Base-by-base conservation (phyloP, 352 stramenopile genomes). In the Elongisporangium undulatum region DNA sequence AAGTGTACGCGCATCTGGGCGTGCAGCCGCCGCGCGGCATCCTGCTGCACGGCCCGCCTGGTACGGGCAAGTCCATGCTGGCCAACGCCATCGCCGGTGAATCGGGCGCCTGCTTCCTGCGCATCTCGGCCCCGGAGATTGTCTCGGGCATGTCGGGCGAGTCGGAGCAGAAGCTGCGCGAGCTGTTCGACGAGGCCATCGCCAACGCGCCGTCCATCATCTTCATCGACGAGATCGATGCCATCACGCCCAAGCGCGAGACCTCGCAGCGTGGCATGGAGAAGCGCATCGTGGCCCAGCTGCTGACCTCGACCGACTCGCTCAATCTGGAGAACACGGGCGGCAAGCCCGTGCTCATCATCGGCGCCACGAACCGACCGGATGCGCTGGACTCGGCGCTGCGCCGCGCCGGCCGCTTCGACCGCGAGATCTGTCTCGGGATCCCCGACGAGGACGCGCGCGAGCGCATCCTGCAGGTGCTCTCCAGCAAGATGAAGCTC, bases 211-310 rank as follows among this genome's bases (percentile, higher is more conserved):
- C 90, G 61, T 94, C 97, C 8, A 98, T 99, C 69, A 92, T 99
- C 59, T 99, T 99, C 69, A 98, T 99, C 64, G 96, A 99, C 63
- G 95, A 98, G 69, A 96, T 99, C 70, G 95, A 99, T 66, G 97
- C 95, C 8, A 98, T 99, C 79, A 97, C 94, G 21, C 94, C 94
- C 17, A 97, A 98, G 71, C 75, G 95, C 60, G 96, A 97, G 68
- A 97, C 80, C 5, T 93, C 90, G 29, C 88, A 90, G 45, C 90
- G 94, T 48, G 93, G 97, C 59, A 97, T 98, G 90, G 96, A 99
- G 76, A 98, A 98, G 72, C 78, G 96, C 51, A 98, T 99, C 53
- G 96, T 99, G 12, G 97, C 94, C 8, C 94, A 99, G 75, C 77
- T 99, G 29, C 74, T 99, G 19, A 97, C 91, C 53, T 95, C 82